Evolutionary conservation across 2,329 filamentous ascomycete genomes (phyloP).

Genomic region (Lasiodiplodia hormozganensis): DNA sequence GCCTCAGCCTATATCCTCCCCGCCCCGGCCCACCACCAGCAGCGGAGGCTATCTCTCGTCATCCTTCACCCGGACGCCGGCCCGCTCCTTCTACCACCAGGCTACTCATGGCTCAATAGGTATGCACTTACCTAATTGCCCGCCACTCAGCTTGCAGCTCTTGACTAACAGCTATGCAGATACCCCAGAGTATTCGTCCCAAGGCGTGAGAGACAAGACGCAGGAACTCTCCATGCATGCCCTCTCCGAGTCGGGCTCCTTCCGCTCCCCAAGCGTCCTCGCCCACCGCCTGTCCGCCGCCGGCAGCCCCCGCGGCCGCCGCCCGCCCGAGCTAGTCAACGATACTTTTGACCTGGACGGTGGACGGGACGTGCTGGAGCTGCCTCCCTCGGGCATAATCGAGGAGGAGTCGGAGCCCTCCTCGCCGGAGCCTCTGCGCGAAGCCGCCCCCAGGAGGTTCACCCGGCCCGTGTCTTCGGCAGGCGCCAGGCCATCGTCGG

Average conservation of each 20-base stretch:
- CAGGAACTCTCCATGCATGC: conserved; percentile 86
- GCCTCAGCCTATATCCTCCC: conserved; percentile 25
- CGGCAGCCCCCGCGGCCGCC: conserved; percentile 17
- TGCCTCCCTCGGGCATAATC: conserved; percentile 1
- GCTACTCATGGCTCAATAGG: conserved; percentile 66
- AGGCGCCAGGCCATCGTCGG: background rate
- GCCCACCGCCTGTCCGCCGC: conserved; percentile 17
- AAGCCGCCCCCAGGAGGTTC: background rate
- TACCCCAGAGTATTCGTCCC: conserved; percentile 73
- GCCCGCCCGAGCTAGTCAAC: conserved; percentile 4
- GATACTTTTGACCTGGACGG: conserved; percentile 22
- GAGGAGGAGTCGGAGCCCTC: conserved; percentile 22
- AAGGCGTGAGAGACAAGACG: conserved; percentile 83
- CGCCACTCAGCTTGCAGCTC: background rate
- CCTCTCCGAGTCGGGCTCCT: conserved; percentile 52
- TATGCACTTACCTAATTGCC: conserved; percentile 43
- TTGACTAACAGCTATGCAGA: conserved; percentile 57
- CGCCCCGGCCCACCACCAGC: conserved; percentile 22
- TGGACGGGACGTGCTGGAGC: conserved; percentile 12
- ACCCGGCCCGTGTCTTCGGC: conserved; percentile 7
- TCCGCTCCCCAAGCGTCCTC: conserved; percentile 28
- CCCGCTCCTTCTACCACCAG: conserved; percentile 74
- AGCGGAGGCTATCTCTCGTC: conserved; percentile 31
- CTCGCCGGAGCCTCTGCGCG: conserved; percentile 11
- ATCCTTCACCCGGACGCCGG: conserved; percentile 59